Evolutionary conservation across 371 early-diverging fungal species (phyloP), one percentile per base, ranked within the genome.

Genomic region (Rhizoclosmatium hyalinum): DNA sequence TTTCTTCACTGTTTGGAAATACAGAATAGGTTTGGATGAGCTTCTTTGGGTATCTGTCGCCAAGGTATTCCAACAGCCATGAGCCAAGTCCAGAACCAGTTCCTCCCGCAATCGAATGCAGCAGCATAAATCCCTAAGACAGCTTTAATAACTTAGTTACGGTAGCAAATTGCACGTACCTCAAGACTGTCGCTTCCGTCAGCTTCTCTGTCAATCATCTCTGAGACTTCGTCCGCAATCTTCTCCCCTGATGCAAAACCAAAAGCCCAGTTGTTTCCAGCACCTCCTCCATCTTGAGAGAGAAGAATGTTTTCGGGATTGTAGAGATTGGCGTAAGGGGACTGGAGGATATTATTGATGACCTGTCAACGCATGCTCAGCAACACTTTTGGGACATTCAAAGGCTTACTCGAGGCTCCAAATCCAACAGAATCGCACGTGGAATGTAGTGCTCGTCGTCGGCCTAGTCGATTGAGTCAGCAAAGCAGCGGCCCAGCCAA

Each of bases 1-100:
- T 92, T 76, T 96, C 97, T 66, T 96, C 94, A 75, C 93, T 94
- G 82, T 99, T 99, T 2, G 99, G 99, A 79, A 99, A 99, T n/a
- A 99, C 98, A 0, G 98, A 98, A 78, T 98, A 99, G 0, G 99
- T 98, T 78, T 96, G 96, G 66, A 99, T 90, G 62, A 98, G 84
- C 82, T 98, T 99, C 78, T 99, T 99, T 14, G 99, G 99, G 78
- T 93, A 98, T 64, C 96, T 89, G 80, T 99, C 99, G 77, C 94
- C 93, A 56, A 87, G 73, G 46, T 76, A 81, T 76, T 83, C 82
- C 32, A 87, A 73, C 3, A 87, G 77, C 72, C 78, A 84, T 0
- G 82, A 82, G n/a, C 87, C 87, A 41, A 87, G 75, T 19, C 87
- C 87, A 56, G 83, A 83, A 19, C 87, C 87, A 6, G 87, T 87